Percentiles rank a stretch among this genome's conserved stretches.
Evolutionary conservation across 2,329 filamentous ascomycete genomes (phyloP).

Genomic region (Hymenoscyphus scutula): DNA sequence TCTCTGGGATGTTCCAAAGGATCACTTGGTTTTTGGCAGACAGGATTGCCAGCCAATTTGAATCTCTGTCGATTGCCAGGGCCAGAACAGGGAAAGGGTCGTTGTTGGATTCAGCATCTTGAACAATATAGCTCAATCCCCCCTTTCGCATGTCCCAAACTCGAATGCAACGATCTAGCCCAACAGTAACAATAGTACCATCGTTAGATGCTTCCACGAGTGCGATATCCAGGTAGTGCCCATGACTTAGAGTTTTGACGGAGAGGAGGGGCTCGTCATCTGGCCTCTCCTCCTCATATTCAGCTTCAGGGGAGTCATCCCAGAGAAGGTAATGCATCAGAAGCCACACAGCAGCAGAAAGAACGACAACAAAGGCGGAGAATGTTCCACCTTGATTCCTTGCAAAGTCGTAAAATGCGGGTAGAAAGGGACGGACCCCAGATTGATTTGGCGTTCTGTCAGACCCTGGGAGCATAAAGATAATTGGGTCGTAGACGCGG

Average conservation of each 20-base stretch:
- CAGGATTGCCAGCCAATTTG: constrained; percentile 65
- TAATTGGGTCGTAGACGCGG: constrained; percentile 69
- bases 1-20: constrained; percentile 61
- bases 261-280: constrained; percentile 53
- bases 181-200: constrained; percentile 66
- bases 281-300: constrained; percentile 43
- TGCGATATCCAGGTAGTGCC: constrained; percentile 68
- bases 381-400: constrained; percentile 59
- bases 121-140: constrained; percentile 42
- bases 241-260: constrained; percentile 58
- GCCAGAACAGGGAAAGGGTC: constrained; percentile 57
- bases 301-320: constrained; percentile 49
- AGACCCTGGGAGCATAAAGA: constrained; percentile 68
- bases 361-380: constrained; percentile 58
- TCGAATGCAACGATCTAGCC: constrained; percentile 66
- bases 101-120: constrained; percentile 38
- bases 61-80: constrained; percentile 62
- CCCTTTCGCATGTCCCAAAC: constrained; percentile 57
- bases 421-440: constrained; percentile 47
- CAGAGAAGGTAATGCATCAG: constrained; percentile 74
- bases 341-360: constrained; percentile 63
- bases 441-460: constrained; percentile 56
- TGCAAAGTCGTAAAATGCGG: constrained; percentile 66
- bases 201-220: constrained; percentile 60
- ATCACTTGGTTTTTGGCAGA: constrained; percentile 56